Conservation (phyloP, 2,329 filamentous ascomycete genomes). For the Trichoderma sp. region DNA sequence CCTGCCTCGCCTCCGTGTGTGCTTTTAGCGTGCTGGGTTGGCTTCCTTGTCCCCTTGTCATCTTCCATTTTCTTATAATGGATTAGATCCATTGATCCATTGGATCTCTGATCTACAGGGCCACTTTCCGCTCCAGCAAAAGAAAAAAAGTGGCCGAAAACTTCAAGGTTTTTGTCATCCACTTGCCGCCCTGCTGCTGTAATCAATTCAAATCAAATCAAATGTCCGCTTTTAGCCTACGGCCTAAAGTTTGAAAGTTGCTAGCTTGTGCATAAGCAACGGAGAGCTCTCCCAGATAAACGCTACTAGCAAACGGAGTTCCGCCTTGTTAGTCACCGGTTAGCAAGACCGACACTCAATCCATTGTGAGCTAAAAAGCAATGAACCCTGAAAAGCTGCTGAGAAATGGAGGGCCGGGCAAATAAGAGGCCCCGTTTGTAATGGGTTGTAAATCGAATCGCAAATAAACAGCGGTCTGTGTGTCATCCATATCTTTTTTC, state of each 20-base stretch:
- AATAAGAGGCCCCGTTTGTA: neutral
- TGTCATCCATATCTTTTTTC: neutral
- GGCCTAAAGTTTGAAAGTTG: neutral
- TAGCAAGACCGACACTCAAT: neutral
- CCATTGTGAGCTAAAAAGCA: neutral
- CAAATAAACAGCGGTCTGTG: neutral
- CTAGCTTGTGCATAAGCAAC: neutral
- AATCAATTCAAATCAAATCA: conserved; percentile 10
- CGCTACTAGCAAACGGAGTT: neutral
- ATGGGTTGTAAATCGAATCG: neutral
- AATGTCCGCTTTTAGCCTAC: neutral
- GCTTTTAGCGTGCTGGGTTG: neutral
- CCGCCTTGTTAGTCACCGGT: neutral
- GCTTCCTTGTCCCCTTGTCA: neutral
- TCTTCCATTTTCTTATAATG: neutral
- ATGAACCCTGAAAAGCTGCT: neutral
- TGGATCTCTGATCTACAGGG: neutral
- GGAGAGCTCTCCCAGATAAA: neutral
- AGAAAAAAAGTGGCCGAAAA: neutral
- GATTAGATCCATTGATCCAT: neutral
- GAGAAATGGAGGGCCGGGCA: neutral
- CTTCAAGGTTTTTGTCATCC: neutral
- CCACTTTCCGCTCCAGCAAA: neutral
- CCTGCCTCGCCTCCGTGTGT: neutral
- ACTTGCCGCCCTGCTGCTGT: neutral